These are phyloP conservation scores for Sporothrix mexicana DNA, from an alignment of 2,329 filamentous ascomycete species.

Conservation along the genomic window DNA sequence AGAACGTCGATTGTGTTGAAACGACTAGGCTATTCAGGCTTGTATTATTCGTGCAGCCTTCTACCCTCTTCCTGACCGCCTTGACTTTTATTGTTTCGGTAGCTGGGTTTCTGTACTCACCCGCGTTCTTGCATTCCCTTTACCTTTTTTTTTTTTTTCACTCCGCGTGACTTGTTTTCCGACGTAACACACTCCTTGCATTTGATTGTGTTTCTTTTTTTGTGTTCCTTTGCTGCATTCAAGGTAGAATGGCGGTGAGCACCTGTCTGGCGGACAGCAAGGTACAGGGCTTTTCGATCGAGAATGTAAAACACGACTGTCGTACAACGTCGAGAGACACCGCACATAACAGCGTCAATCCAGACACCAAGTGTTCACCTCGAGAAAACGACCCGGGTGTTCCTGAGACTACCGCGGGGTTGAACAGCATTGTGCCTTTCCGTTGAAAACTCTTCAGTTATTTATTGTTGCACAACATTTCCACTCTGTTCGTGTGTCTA, in stretches of 20 bases:
- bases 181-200: background rate
- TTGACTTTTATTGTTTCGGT: background rate
- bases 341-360: too few relatives aligned
- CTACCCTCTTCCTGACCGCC: background rate
- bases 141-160: background rate
- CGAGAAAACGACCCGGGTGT: background rate
- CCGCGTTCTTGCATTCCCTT: background rate
- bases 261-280: background rate
- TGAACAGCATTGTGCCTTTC: background rate
- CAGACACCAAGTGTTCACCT: background rate
- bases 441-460: background rate
- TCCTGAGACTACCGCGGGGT: background rate
- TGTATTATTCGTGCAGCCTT: background rate
- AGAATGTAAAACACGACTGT: background rate
- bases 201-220: background rate
- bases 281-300: background rate
- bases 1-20: too few relatives aligned
- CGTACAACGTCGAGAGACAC: too few relatives aligned
- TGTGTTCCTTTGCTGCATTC: background rate
- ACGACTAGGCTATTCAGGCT: too few relatives aligned
- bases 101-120: background rate
- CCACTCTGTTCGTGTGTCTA: too few relatives aligned
- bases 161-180: background rate
- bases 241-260: background rate
- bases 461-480: background rate